Evolutionary conservation across 345 rosid genomes (phyloP).

Genomic region (Syzygium grande): DNA sequence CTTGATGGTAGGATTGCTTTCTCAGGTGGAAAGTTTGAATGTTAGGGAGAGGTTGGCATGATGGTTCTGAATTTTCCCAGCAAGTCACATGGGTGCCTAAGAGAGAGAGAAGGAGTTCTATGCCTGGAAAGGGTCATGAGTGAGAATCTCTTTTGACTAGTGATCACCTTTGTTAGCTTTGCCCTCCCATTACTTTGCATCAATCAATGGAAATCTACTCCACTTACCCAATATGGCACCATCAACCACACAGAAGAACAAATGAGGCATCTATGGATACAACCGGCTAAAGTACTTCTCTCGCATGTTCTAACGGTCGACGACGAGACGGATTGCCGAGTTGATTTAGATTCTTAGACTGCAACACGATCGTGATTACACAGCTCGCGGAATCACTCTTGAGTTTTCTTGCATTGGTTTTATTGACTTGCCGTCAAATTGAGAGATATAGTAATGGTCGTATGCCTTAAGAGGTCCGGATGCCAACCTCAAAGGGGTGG

Average conservation of each 20-base stretch:
- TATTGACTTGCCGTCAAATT: background rate
- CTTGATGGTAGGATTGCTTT: background rate
- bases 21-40: background rate
- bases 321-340: background rate
- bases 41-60: background rate
- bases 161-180: background rate
- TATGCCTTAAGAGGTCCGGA: background rate
- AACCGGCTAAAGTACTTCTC: background rate
- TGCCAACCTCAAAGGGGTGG: background rate
- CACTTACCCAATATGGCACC: background rate
- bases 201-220: background rate
- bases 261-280: background rate
- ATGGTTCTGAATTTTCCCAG: background rate
- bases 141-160: background rate
- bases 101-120: background rate
- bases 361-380: background rate
- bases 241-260: background rate
- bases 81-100: background rate
- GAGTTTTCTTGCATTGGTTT: background rate
- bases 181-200: background rate
- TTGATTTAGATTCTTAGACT: background rate
- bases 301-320: background rate
- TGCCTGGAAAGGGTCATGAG: background rate
- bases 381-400: background rate
- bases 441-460: background rate